A percentile compares a stretch with the other conserved stretches of the same genome.
These are phyloP conservation scores for Penicillium carneum DNA, from an alignment of 2,329 filamentous ascomycete genomes.

Conservation along the genomic window DNA sequence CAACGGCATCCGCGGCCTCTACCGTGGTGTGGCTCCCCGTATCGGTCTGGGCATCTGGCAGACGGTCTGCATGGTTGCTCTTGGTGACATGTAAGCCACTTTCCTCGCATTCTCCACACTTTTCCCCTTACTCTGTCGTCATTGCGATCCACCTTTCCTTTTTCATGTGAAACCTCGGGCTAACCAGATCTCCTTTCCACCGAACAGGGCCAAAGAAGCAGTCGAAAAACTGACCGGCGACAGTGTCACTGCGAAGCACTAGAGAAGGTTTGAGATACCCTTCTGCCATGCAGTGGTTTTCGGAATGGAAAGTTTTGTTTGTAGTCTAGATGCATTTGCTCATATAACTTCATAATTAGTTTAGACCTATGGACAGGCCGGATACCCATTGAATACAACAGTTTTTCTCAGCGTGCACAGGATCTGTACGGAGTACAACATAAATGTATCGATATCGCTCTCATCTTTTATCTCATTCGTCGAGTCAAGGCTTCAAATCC, in stretches of 20 bases:
- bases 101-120: neutral
- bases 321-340: slow-evolving; percentile 18
- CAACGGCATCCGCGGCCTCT: slow-evolving; percentile 90
- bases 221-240: slow-evolving; percentile 72
- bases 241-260: slow-evolving; percentile 70
- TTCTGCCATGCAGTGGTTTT: slow-evolving; percentile 40
- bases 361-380: slow-evolving; percentile 20
- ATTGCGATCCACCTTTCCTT: neutral
- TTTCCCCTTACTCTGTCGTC: slow-evolving; percentile 1
- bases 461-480: neutral
- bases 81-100: slow-evolving; percentile 86
- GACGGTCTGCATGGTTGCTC: slow-evolving; percentile 98
- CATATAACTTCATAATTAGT: slow-evolving; percentile 26
- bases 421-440: too few relatives aligned
- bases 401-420: neutral
- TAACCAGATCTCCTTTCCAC: slow-evolving; percentile 40
- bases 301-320: slow-evolving; percentile 14
- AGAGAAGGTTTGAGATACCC: slow-evolving; percentile 54
- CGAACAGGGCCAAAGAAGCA: slow-evolving; percentile 66
- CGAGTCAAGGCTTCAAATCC: neutral
- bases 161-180: slow-evolving; percentile 41
- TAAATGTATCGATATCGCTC: neutral
- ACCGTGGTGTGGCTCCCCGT: slow-evolving; percentile 91
- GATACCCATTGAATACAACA: slow-evolving; percentile 26
- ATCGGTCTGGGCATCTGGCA: slow-evolving; percentile 98